Conservation (phyloP, 495 filamentous ascomycete genomes). For the Xanthoparmelia taractica region DNA sequence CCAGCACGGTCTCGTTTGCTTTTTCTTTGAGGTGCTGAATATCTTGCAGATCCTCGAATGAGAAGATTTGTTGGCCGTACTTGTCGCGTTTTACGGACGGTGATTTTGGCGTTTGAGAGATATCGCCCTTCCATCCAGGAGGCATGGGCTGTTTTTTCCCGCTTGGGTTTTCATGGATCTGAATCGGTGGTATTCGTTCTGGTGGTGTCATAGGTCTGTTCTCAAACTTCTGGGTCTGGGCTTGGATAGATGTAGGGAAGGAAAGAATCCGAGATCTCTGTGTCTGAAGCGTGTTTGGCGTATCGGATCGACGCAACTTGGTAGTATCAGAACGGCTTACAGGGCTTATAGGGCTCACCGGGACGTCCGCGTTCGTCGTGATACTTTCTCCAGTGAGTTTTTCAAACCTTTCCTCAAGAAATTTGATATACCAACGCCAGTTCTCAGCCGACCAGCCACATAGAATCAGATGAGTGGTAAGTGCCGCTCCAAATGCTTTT, state of each 20-base stretch:
- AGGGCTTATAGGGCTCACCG: background rate
- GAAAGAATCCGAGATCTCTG: background rate
- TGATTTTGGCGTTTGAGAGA: background rate
- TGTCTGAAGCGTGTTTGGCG: background rate
- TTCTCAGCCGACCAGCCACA: conserved; percentile 41
- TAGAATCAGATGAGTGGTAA: conserved; percentile 36
- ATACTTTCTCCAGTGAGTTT: background rate
- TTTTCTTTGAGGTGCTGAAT: conserved; percentile 35
- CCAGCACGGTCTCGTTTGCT: conserved; percentile 31
- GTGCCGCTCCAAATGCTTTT: conserved; percentile 29
- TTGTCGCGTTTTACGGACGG: background rate
- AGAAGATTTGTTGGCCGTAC: conserved; percentile 22
- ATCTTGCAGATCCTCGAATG: conserved; percentile 33
- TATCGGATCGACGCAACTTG: background rate
- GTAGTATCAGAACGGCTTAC: background rate
- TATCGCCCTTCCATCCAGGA: background rate
- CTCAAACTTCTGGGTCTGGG: background rate
- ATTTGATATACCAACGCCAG: conserved; percentile 42
- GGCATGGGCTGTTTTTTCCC: conserved; percentile 10
- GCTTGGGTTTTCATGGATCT: conserved; percentile 26
- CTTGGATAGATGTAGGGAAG: background rate
- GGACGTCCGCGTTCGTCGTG: background rate
- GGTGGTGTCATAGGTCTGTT: background rate
- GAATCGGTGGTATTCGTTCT: conserved; percentile 10
- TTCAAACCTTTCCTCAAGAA: conserved; percentile 30